Conservation (phyloP, 805 yeast species). For the Wickerhamiella slavikovae region DNA sequence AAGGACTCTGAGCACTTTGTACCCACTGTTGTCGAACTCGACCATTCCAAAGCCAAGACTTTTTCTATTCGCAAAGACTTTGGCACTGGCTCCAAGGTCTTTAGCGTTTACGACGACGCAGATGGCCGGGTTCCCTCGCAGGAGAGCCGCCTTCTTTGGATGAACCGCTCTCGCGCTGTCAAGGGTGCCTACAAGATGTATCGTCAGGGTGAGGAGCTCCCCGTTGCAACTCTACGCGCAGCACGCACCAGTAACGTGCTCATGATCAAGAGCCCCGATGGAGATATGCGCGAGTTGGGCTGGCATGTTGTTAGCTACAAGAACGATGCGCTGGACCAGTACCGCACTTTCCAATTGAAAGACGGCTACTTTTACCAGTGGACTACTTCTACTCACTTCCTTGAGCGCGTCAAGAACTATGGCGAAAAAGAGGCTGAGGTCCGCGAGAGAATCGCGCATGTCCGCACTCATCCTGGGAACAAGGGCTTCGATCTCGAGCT, state of each 20-base stretch:
- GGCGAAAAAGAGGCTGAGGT: slow-evolving; percentile 49
- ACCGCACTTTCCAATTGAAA: slow-evolving; percentile 36
- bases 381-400: slow-evolving; percentile 37
- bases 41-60: slow-evolving; percentile 17
- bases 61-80: slow-evolving; percentile 34
- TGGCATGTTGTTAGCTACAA: slow-evolving; percentile 41
- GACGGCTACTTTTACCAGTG: slow-evolving; percentile 46
- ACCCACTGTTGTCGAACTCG: slow-evolving; percentile 29
- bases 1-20: slow-evolving; percentile 35
- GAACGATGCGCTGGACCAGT: slow-evolving; percentile 40
- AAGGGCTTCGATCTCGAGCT: slow-evolving; percentile 34
- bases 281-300: slow-evolving; percentile 35
- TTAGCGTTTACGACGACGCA: slow-evolving; percentile 28
- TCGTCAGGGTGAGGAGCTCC: slow-evolving; percentile 31
- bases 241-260: slow-evolving; percentile 40
- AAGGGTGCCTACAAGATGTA: slow-evolving; percentile 46
- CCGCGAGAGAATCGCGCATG: slow-evolving; percentile 42
- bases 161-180: slow-evolving; percentile 42
- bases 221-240: slow-evolving; percentile 37
- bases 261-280: slow-evolving; percentile 27
- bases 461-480: slow-evolving; percentile 32
- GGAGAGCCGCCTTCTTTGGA: slow-evolving; percentile 27
- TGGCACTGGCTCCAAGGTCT: slow-evolving; percentile 39
- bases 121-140: slow-evolving; percentile 19
- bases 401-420: slow-evolving; percentile 34